Conservation (phyloP, 2,329 filamentous ascomycete species). For the Rugonectria rugulosa region DNA sequence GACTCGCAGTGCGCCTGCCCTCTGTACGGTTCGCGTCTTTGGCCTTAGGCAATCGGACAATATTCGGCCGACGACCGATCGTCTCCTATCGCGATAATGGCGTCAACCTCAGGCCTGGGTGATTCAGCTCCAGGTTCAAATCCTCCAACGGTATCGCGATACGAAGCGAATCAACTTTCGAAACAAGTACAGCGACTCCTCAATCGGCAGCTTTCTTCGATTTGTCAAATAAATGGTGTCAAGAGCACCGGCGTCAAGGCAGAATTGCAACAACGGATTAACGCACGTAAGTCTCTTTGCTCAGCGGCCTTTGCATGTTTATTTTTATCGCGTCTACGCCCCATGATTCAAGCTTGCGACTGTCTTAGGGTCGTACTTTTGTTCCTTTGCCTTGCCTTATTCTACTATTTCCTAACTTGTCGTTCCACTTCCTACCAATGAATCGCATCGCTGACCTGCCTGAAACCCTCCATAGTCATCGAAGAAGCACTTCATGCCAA, state of each 20-base stretch:
- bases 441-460: conserved; percentile 9
- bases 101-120: conserved; percentile 34
- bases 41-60: conserved; percentile 10
- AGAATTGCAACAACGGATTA: conserved; percentile 79
- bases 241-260: conserved; percentile 86
- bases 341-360: no score
- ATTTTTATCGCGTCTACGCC: no score
- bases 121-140: conserved; percentile 24
- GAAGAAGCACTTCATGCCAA: conserved; percentile 47
- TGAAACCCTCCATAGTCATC: conserved; percentile 46
- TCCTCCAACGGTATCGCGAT: conserved; percentile 41
- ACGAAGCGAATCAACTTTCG: conserved; percentile 55
- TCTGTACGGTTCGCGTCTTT: background rate
- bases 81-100: conserved; percentile 24
- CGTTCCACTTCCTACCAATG: background rate
- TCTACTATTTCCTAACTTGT: background rate
- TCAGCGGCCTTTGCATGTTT: background rate
- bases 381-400: background rate
- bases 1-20: background rate
- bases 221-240: conserved; percentile 78
- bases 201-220: conserved; percentile 74
- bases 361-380: no score
- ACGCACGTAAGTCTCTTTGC: conserved; percentile 69
- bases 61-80: background rate
- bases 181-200: conserved; percentile 56